phyloP scores from a whole-genome alignment of 1,139 yeast genomes.

The Nadsonia starkeyi-henricii region DNA sequence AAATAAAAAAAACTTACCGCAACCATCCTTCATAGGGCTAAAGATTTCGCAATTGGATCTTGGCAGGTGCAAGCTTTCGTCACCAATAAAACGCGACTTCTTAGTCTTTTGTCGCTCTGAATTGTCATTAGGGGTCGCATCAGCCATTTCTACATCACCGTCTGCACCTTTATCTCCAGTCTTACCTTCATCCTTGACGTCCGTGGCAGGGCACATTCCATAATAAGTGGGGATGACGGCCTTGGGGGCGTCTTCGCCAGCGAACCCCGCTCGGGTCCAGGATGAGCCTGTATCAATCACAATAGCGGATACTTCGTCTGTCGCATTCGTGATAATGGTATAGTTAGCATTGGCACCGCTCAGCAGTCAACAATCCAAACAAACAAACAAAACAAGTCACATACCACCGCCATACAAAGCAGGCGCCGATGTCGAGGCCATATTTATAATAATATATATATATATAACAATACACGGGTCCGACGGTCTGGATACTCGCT shows the following conservation, averaged over 20 bases:
- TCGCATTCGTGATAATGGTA: neutral
- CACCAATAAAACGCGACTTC: conserved; percentile 18
- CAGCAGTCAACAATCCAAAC: neutral
- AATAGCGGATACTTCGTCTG: conserved; percentile 78
- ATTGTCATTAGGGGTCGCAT: conserved; percentile 1
- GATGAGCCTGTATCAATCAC: conserved; percentile 87
- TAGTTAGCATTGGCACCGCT: no score
- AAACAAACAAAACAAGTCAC: neutral
- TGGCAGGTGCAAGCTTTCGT: conserved; percentile 20
- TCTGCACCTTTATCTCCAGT: conserved; percentile 1
- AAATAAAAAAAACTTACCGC: conserved; percentile 8
- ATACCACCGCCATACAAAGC: conserved; percentile 1
- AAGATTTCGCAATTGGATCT: conserved; percentile 22
- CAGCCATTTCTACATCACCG: conserved; percentile 4
- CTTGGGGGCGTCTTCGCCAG: conserved; percentile 89
- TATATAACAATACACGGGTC: neutral
- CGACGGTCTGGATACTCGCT: no score
- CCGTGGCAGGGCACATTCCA: conserved; percentile 11
- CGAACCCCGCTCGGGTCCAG: conserved; percentile 74
- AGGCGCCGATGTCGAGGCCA: conserved; percentile 1
- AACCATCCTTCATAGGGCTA: conserved; percentile 26
- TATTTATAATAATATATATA: neutral
- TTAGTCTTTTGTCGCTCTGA: neutral
- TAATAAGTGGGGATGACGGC: conserved; percentile 50
- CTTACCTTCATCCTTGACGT: conserved; percentile 1